A percentile compares a stretch with the other conserved stretches of the same genome.
These are phyloP conservation scores for Globisporangium carolinianum DNA, from an alignment of 352 stramenopile genomes.

Conservation along the genomic window DNA sequence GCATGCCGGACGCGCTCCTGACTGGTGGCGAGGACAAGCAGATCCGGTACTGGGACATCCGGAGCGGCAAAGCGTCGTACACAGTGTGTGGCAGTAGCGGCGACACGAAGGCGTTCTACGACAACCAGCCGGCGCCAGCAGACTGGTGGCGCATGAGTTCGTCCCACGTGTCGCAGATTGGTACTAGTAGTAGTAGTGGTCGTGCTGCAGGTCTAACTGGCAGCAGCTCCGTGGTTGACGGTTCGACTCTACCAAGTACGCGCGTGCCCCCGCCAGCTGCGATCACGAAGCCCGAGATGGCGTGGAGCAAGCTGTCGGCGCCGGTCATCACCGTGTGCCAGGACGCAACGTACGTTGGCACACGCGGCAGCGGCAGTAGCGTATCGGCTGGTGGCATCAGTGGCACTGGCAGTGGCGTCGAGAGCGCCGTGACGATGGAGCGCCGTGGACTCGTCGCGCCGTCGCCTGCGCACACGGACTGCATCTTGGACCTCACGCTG, in stretches of 20 bases:
- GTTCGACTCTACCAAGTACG: too few relatives aligned
- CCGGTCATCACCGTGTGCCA: conserved; percentile 83
- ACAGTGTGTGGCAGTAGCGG: conserved; percentile 83
- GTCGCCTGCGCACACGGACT: conserved; percentile 89
- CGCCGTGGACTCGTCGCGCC: conserved; percentile 81
- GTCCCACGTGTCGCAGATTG: conserved; percentile 9
- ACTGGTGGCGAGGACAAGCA: conserved; percentile 92
- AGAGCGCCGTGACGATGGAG: conserved; percentile 79
- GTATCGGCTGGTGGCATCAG: conserved; percentile 18
- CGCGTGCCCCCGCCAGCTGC: conserved; percentile 8
- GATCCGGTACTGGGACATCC: conserved; percentile 97
- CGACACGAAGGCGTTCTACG: conserved; percentile 83
- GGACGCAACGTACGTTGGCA: conserved; percentile 66
- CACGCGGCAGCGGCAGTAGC: conserved; percentile 34
- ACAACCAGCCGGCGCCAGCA: conserved; percentile 64
- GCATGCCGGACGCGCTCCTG: conserved; percentile 83
- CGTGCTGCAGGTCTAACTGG: too few relatives aligned
- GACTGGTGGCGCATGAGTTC: conserved; percentile 84
- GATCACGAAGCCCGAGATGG: conserved; percentile 77
- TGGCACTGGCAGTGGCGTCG: conserved; percentile 37
- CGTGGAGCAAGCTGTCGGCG: conserved; percentile 82
- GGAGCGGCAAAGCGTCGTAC: conserved; percentile 90
- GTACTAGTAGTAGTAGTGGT: conserved; percentile 6
- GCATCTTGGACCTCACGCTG: conserved; percentile 93
- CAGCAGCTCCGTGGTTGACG: too few relatives aligned